A percentile compares a stretch with the other conserved stretches of the same genome.
These are phyloP conservation scores for Ophiobolus disseminans DNA, from an alignment of 2,329 filamentous ascomycete genomes.

Conservation along the genomic window DNA sequence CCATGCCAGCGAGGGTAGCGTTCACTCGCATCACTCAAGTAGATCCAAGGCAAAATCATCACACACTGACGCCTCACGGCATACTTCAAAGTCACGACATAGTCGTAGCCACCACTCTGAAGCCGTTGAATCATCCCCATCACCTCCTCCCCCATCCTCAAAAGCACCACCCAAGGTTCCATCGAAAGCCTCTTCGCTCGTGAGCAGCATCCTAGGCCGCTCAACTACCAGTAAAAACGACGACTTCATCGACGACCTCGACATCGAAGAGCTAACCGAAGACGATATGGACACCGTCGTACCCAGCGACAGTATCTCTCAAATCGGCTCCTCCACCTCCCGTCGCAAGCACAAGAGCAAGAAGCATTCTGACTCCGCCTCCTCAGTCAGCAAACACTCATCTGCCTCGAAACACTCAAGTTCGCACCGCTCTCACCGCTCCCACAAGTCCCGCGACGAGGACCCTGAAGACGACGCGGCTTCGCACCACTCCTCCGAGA, in stretches of 20 bases:
- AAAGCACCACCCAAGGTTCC: constrained; percentile 27
- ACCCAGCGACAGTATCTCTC: constrained; percentile 58
- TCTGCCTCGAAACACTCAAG: constrained; percentile 34
- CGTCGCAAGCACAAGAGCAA: constrained; percentile 38
- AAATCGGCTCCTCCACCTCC: constrained; percentile 38
- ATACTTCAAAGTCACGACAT: constrained; percentile 35
- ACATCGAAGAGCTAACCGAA: constrained; percentile 40
- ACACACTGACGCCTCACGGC: constrained; percentile 34
- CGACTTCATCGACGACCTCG: constrained; percentile 46
- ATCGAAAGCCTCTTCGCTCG: constrained; percentile 40
- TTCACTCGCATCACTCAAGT: constrained; percentile 43
- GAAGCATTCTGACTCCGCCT: constrained; percentile 26
- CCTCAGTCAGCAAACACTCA: constrained; percentile 35
- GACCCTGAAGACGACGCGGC: constrained; percentile 27
- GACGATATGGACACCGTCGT: constrained; percentile 54
- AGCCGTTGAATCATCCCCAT: constrained; percentile 28
- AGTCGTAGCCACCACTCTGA: constrained; percentile 24
- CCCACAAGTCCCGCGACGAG: constrained; percentile 30
- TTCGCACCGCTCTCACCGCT: constrained; percentile 30
- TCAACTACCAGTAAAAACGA: constrained; percentile 39
- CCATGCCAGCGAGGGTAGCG: constrained; percentile 40
- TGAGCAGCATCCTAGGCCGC: constrained; percentile 48
- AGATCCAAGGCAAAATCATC: constrained; percentile 44
- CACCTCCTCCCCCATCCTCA: constrained; percentile 30
- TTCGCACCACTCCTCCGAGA: constrained; percentile 6